Evolutionary conservation across 176 grass and related monocot species (phyloP).

Genomic region (Juncus effusus): DNA sequence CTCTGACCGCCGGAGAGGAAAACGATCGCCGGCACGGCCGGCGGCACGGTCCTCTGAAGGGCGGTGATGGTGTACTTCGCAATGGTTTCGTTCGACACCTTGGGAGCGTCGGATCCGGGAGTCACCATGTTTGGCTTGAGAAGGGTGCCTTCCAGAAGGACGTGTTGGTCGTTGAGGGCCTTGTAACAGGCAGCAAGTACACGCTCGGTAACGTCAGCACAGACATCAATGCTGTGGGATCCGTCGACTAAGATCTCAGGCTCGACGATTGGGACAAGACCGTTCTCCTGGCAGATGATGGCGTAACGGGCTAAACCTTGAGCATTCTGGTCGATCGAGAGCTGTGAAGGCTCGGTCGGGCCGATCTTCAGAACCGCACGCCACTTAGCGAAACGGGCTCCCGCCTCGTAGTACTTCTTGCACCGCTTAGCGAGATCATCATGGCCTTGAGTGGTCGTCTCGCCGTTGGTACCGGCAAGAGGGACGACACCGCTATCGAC

Average conservation of each 20-base stretch:
- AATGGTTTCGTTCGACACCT: conserved; percentile 49
- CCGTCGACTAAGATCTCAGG: conserved; percentile 81
- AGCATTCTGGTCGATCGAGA: conserved; percentile 61
- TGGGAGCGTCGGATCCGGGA: conserved; percentile 46
- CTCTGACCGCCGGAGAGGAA: conserved; percentile 81
- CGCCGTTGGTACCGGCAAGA: conserved; percentile 2
- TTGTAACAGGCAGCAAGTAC: conserved; percentile 69
- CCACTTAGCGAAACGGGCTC: conserved; percentile 21
- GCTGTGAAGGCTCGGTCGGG: conserved; percentile 60
- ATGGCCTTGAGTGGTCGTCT: conserved; percentile 41
- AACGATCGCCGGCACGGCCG: conserved; percentile 51
- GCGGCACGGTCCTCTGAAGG: conserved; percentile 59
- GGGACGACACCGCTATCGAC: conserved; percentile 50
- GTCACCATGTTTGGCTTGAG: conserved; percentile 88
- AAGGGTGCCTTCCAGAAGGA: conserved; percentile 69
- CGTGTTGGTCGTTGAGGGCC: conserved; percentile 67
- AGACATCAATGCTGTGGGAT: conserved; percentile 53
- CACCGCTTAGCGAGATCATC: conserved; percentile 61
- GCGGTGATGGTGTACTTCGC: conserved; percentile 62
- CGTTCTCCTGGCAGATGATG: conserved; percentile 64
- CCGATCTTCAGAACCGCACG: conserved; percentile 71
- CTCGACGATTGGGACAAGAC: conserved; percentile 77
- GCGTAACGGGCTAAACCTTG: conserved; percentile 73
- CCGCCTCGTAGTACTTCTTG: conserved; percentile 46
- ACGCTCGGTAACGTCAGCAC: conserved; percentile 58